Base-by-base conservation (phyloP, 768 basidiomycete genomes). In the Russula lepida region DNA sequence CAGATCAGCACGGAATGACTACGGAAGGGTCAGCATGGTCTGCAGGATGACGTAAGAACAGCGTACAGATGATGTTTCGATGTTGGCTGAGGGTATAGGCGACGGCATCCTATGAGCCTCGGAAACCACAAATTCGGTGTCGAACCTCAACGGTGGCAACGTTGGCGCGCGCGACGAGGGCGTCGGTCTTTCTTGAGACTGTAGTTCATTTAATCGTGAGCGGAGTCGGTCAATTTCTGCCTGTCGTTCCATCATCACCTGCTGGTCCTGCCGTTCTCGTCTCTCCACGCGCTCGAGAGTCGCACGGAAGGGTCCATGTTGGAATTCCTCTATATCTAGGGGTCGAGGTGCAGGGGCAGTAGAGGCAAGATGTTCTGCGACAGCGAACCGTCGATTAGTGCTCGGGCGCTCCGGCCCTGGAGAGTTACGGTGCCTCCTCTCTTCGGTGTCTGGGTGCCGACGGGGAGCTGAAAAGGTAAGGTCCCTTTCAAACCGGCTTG, bases 231-330 rank as follows among this genome's bases (percentile, higher is more conserved):
- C 65, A 15, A 63, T 63, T 44, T 67, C 61, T 33, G 63, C 62
- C 41, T 56, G 59, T 44, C 67, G 59, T 52, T 59, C 67, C 43
- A 56, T 51, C 46, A 59, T 54, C 17, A 48, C 48, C 47, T 58
- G 62, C 17, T 58, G 62, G 7, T 63, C 61, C 37, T 58, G 60
- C 35, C 43, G 19, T 52, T 57, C 65, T 28, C 43, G 60, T 47
- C 52, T 37, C 32, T 51, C 51, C 43, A 55, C 30, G 37, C 60
- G 47, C 33, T 67, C 61, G 30, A 67, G 43, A 27, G 64, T 63
- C 6, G 69, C 70, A 17, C 71, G 68, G 64, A 71, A 72, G 3
- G 70, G 71, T 7, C 71, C 71, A 1, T 68, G 67, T 33, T 65
- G 68, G 48, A 66, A 72, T 17, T 64, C 66, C 23, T 69, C 64